These are phyloP conservation scores for Beverwykella pulmonaria DNA, from an alignment of 495 filamentous ascomycete genomes.

Conservation along the genomic window DNA sequence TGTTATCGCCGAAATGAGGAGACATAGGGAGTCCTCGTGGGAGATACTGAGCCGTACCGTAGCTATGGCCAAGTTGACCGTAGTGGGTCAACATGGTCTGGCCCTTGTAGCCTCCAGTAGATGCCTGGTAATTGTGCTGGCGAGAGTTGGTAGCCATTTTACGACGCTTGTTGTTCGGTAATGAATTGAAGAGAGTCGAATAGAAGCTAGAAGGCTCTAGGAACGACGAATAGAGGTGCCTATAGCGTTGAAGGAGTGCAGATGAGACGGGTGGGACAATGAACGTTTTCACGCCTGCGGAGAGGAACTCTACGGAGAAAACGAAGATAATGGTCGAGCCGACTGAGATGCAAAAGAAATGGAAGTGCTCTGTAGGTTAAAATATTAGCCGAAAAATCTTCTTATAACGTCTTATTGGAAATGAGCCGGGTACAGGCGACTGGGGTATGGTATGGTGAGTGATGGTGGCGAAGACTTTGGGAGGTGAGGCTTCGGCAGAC, in stretches of 20 bases:
- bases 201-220: not conserved
- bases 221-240: not conserved
- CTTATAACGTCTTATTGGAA: not conserved
- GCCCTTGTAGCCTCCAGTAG: constrained; percentile 33
- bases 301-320: not conserved
- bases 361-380: constrained; percentile 3
- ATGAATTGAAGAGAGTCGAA: not conserved
- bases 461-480: not conserved
- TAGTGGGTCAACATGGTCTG: constrained; percentile 31
- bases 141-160: constrained; percentile 32
- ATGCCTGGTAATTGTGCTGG: constrained; percentile 33
- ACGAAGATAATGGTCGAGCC: not conserved
- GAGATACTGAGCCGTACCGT: constrained; percentile 37
- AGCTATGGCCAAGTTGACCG: constrained; percentile 30
- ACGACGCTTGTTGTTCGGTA: not conserved
- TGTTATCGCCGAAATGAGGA: constrained; percentile 25
- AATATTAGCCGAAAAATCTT: not conserved
- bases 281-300: not conserved
- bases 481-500: not conserved
- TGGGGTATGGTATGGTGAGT: not conserved
- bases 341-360: constrained; percentile 22
- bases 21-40: constrained; percentile 32
- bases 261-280: not conserved
- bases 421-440: not conserved
- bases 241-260: not conserved